Evolutionary conservation across 2,329 filamentous ascomycete species (phyloP).

Genomic region (Scytalidium lignicola): DNA sequence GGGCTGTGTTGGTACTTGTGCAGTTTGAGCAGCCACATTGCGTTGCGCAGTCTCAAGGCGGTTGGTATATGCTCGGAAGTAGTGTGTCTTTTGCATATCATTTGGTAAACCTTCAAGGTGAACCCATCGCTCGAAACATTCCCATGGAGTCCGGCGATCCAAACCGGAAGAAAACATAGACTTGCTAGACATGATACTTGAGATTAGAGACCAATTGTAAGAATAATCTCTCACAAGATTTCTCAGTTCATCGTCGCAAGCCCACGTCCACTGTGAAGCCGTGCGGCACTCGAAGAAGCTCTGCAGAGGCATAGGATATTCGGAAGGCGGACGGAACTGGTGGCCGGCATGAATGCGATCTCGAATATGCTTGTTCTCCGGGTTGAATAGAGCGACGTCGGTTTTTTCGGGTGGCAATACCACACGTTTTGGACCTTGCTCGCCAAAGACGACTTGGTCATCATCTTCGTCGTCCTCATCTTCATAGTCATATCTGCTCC

Average conservation of each 20-base stretch:
- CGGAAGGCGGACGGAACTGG: constrained; percentile 87
- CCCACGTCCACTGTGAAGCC: constrained; percentile 85
- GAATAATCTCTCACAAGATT: constrained; percentile 84
- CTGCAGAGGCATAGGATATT: constrained; percentile 84
- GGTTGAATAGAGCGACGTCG: constrained; percentile 81
- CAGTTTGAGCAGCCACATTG: constrained; percentile 34
- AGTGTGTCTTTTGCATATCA: constrained; percentile 92
- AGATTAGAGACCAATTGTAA: constrained; percentile 97
- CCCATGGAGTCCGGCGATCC: constrained; percentile 91
- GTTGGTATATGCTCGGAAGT: constrained; percentile 71
- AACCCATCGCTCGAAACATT: constrained; percentile 97
- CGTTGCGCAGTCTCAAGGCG: constrained; percentile 57
- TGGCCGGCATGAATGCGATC: constrained; percentile 88
- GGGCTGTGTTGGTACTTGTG: constrained; percentile 24
- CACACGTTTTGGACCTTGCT: constrained; percentile 20
- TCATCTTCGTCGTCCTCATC: constrained; percentile 62
- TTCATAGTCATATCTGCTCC: constrained; percentile 76
- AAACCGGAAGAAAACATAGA: constrained; percentile 79
- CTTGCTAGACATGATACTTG: constrained; percentile 67
- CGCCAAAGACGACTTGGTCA: constrained; percentile 37
- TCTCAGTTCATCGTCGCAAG: constrained; percentile 87
- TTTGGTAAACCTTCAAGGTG: constrained; percentile 82
- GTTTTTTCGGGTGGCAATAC: constrained; percentile 63
- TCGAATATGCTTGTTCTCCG: constrained; percentile 82
- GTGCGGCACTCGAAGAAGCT: constrained; percentile 84